Conservation (phyloP, 2,329 filamentous ascomycete genomes). For the Talaromyces pinophilus region DNA sequence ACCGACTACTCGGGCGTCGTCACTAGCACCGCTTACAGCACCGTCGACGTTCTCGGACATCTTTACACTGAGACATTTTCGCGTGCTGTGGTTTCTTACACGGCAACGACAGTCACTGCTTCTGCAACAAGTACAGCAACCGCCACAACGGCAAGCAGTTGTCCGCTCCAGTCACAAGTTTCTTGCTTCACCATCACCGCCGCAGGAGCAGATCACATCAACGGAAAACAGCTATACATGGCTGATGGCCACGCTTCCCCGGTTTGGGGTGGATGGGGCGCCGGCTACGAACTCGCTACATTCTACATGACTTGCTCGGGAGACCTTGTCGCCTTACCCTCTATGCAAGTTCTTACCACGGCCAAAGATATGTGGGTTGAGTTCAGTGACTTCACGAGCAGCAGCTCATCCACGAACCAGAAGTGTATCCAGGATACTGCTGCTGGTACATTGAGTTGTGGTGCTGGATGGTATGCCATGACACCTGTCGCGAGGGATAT, state of each 20-base stretch:
- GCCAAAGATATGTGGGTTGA: neutral
- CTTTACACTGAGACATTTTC: neutral
- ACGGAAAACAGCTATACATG: neutral
- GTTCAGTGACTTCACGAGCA: neutral
- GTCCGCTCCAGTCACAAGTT: neutral
- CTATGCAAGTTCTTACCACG: neutral
- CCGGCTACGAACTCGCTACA: neutral
- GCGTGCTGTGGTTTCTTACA: neutral
- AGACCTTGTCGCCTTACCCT: neutral
- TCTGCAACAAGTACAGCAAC: neutral
- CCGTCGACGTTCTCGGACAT: neutral
- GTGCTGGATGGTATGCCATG: constrained; percentile 1
- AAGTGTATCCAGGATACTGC: neutral
- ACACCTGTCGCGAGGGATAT: neutral
- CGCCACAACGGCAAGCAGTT: neutral
- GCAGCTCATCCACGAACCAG: neutral
- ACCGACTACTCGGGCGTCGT: neutral
- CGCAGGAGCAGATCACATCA: neutral
- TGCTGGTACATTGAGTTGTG: constrained; percentile 5
- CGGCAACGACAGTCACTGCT: neutral
- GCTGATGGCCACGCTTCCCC: neutral
- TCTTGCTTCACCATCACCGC: neutral
- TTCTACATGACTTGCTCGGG: constrained; percentile 2
- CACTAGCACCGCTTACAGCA: neutral
- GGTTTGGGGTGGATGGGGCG: constrained; percentile 4